These are phyloP conservation scores for Mycena albidolilacea DNA, from an alignment of 768 basidiomycete species.

Conservation along the genomic window DNA sequence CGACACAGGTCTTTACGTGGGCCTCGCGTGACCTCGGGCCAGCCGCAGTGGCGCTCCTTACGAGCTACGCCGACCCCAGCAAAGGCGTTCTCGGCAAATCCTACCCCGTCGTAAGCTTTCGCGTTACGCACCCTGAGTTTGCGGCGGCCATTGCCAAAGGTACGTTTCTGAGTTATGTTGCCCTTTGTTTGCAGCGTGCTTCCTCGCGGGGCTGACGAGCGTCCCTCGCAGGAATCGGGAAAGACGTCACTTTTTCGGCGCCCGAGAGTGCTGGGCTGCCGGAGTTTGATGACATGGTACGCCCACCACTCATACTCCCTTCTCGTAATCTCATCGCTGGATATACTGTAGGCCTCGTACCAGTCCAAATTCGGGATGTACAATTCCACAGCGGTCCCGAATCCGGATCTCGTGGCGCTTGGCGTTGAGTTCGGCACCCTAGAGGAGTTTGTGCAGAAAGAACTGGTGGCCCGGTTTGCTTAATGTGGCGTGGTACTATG, in stretches of 20 bases:
- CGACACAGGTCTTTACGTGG: neutral
- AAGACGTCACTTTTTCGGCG: neutral
- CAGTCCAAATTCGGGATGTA: neutral
- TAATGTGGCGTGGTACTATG: neutral
- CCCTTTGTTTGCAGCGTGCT: too few relatives aligned
- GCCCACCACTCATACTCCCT: neutral
- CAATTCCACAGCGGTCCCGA: neutral
- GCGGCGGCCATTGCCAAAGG: neutral
- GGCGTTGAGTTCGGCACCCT: neutral
- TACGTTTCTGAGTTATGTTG: neutral
- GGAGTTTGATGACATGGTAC: neutral
- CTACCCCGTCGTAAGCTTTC: neutral
- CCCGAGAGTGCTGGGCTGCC: neutral
- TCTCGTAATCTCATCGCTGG: neutral
- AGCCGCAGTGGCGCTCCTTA: neutral
- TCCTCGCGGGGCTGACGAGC: neutral
- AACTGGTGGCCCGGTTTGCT: neutral
- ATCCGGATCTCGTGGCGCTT: neutral
- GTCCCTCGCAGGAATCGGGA: neutral
- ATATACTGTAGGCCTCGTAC: neutral
- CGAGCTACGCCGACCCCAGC: neutral
- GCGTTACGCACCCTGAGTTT: neutral
- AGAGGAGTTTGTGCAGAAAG: neutral
- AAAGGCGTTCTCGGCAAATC: neutral
- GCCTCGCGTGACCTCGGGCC: neutral